A percentile compares a stretch with the other conserved stretches of the same genome.
These are phyloP conservation scores for Gyrodon lividus DNA, from an alignment of 768 basidiomycete species.

Conservation along the genomic window DNA sequence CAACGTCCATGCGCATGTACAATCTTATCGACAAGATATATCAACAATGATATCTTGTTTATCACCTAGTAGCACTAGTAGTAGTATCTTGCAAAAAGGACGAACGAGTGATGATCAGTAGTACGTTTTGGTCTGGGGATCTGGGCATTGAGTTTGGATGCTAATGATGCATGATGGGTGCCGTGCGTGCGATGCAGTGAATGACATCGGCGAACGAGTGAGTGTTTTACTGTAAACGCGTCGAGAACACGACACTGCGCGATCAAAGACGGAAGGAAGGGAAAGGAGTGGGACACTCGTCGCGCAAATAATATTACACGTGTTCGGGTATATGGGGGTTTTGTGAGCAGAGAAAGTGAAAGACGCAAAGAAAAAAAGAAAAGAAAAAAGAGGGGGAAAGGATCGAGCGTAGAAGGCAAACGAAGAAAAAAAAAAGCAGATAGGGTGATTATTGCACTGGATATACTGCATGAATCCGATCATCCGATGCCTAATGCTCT, in stretches of 20 bases:
- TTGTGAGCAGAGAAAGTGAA: constrained; percentile 28
- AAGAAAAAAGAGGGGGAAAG: neutral
- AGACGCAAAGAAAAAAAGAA: constrained; percentile 8
- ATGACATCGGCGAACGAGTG: no score
- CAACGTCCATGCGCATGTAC: no score
- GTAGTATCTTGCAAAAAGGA: no score
- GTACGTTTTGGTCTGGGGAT: no score
- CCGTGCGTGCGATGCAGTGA: no score
- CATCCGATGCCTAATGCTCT: constrained; percentile 11
- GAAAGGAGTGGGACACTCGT: constrained; percentile 8
- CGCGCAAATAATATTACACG: constrained; percentile 37
- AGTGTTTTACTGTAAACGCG: no score
- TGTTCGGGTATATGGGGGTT: constrained; percentile 28
- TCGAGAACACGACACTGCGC: neutral
- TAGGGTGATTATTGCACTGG: constrained; percentile 2
- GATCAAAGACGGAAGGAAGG: constrained; percentile 16
- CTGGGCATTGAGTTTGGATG: no score
- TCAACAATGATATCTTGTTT: no score
- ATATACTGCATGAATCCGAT: constrained; percentile 10
- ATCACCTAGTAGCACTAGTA: no score
- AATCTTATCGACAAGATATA: no score
- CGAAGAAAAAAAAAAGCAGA: neutral
- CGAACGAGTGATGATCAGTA: no score
- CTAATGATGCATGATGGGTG: no score
- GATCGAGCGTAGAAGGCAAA: neutral